Percentiles rank a stretch among this genome's conserved stretches.
Evolutionary conservation across 352 stramenopile species (phyloP).

Genomic region (Phytophthora citricola): DNA sequence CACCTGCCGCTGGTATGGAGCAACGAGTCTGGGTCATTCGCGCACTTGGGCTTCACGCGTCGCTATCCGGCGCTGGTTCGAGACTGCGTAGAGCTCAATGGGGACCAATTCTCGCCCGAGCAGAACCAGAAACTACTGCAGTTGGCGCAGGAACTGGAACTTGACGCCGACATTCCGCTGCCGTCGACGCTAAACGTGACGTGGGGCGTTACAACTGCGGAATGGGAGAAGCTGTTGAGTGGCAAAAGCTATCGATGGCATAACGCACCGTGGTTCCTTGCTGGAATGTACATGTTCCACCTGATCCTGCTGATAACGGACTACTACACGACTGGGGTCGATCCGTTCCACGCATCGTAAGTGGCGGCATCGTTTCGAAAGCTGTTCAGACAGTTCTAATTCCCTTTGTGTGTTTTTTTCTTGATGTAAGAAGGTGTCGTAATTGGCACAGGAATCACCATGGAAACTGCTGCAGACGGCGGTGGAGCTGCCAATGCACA

Average conservation of each 20-base stretch:
- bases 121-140: conserved; percentile 46
- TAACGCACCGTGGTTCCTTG: conserved; percentile 80
- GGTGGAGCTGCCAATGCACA: conserved; percentile 32
- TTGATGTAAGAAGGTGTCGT: conserved; percentile 42
- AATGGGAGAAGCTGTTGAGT: conserved; percentile 56
- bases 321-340: conserved; percentile 64
- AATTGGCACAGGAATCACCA: conserved; percentile 58
- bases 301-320: conserved; percentile 65
- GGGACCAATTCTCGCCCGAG: conserved; percentile 40
- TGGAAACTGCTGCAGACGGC: conserved; percentile 69
- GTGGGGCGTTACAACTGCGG: conserved; percentile 42
- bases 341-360: conserved; percentile 63
- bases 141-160: conserved; percentile 54
- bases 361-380: too few relatives aligned
- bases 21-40: not conserved
- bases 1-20: not conserved
- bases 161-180: conserved; percentile 51
- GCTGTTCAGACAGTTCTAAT: too few relatives aligned
- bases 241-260: conserved; percentile 71
- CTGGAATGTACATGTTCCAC: conserved; percentile 53
- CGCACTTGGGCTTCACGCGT: not conserved
- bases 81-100: conserved; percentile 53
- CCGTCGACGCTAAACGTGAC: conserved; percentile 41
- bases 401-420: too few relatives aligned
- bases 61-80: conserved; percentile 51